These are phyloP conservation scores for Mycena maculata DNA, from an alignment of 768 basidiomycete genomes.

Conservation along the genomic window DNA sequence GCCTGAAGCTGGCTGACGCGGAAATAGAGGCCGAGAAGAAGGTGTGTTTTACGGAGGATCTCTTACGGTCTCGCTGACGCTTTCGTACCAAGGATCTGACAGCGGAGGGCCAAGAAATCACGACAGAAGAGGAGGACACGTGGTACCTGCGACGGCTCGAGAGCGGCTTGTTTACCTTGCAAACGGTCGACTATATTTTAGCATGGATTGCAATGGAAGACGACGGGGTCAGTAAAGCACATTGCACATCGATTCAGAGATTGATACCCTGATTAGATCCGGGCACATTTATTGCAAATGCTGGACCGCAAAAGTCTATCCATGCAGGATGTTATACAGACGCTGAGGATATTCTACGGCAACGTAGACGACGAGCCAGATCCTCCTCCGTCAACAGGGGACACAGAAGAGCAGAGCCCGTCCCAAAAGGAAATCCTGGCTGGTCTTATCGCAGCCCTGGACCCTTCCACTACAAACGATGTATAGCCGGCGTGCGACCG, in stretches of 20 bases:
- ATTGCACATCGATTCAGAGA: background rate
- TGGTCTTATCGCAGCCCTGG: slow-evolving; percentile 73
- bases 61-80: background rate
- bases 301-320: slow-evolving; percentile 78
- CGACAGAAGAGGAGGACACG: slow-evolving; percentile 72
- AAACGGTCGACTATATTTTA: slow-evolving; percentile 92
- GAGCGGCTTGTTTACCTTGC: slow-evolving; percentile 87
- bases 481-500: slow-evolving; percentile 10
- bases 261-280: slow-evolving; percentile 65
- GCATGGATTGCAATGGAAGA: slow-evolving; percentile 99
- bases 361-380: slow-evolving; percentile 73
- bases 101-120: slow-evolving; percentile 67
- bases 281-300: slow-evolving; percentile 79
- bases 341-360: slow-evolving; percentile 76
- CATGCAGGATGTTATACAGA: slow-evolving; percentile 75
- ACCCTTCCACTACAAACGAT: slow-evolving; percentile 32
- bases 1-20: slow-evolving; percentile 69
- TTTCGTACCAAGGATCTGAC: slow-evolving; percentile 58
- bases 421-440: slow-evolving; percentile 77
- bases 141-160: slow-evolving; percentile 92
- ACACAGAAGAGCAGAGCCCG: slow-evolving; percentile 52
- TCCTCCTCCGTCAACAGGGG: slow-evolving; percentile 34
- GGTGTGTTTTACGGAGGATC: slow-evolving; percentile 48
- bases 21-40: slow-evolving; percentile 79
- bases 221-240: slow-evolving; percentile 79